These are phyloP conservation scores for Coemansia sp. DNA, from an alignment of 192 early-diverging fungal species.

Conservation along the genomic window DNA sequence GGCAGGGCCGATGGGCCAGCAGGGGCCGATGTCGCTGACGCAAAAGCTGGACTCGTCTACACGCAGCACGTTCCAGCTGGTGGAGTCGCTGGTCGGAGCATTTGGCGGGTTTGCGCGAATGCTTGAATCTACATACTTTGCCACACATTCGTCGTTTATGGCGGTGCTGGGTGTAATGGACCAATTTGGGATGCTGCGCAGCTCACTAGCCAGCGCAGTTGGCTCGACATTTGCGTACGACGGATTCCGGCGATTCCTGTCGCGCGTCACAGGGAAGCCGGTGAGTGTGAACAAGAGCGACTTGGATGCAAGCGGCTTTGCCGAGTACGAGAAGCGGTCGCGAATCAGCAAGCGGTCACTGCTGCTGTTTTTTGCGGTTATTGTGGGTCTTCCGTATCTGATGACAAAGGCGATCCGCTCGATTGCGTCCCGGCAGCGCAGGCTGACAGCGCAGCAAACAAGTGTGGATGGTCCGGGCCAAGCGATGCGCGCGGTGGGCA, in stretches of 20 bases:
- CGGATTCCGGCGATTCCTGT: constrained; percentile 64
- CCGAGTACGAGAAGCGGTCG: constrained; percentile 69
- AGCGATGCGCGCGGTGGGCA: constrained; percentile 50
- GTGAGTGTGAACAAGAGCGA: constrained; percentile 70
- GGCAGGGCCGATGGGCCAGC: constrained; percentile 64
- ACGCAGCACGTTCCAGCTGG: constrained; percentile 86
- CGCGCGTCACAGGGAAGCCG: constrained; percentile 64
- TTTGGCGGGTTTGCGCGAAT: constrained; percentile 98
- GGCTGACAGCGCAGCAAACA: constrained; percentile 41
- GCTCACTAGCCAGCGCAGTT: constrained; percentile 81
- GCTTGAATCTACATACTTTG: constrained; percentile 97
- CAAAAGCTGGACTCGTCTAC: constrained; percentile 88
- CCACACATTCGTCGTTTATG: constrained; percentile 91
- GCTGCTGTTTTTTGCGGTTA: constrained; percentile 79
- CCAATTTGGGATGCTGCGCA: constrained; percentile 89
- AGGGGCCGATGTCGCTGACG: constrained; percentile 60
- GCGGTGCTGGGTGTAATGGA: constrained; percentile 98
- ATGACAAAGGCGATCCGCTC: constrained; percentile 85
- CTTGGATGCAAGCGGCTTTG: constrained; percentile 72
- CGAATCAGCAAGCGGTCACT: constrained; percentile 69
- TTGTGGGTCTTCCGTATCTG: constrained; percentile 88
- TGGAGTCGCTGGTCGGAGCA: constrained; percentile 90
- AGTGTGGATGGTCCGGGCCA: constrained; percentile 3
- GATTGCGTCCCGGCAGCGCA: constrained; percentile 59
- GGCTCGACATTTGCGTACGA: constrained; percentile 76